Evolutionary conservation across 2,329 filamentous ascomycete species (phyloP).

Genomic region (Pseudocercospora vitis): DNA sequence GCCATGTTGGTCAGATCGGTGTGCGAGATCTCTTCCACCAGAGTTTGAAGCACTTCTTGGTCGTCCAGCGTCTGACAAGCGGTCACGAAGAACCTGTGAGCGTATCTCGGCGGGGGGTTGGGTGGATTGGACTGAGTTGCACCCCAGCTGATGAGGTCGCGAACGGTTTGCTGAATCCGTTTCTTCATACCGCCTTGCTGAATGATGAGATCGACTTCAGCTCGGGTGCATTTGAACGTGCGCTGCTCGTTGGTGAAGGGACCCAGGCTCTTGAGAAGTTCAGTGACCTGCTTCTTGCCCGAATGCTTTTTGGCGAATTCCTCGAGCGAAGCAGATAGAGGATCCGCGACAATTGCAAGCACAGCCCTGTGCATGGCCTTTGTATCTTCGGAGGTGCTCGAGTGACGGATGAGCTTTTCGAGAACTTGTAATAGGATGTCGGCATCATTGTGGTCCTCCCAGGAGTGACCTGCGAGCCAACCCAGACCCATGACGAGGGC

Average conservation of each 20-base stretch:
- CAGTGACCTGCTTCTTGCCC: constrained; percentile 65
- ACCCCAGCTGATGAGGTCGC: constrained; percentile 67
- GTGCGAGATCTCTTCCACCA: constrained; percentile 67
- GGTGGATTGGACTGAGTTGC: constrained; percentile 44
- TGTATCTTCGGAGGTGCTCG: constrained; percentile 70
- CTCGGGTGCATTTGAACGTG: constrained; percentile 61
- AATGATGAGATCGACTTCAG: constrained; percentile 49
- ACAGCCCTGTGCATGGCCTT: constrained; percentile 69
- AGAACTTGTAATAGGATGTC: constrained; percentile 70
- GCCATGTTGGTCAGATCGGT: constrained; percentile 60
- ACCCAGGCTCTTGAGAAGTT: constrained; percentile 64
- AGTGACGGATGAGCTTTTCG: constrained; percentile 68
- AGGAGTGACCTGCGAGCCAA: constrained; percentile 70
- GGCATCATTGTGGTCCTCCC: constrained; percentile 63
- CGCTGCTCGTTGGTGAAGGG: constrained; percentile 59
- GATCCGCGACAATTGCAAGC: constrained; percentile 68
- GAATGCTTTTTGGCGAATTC: constrained; percentile 67
- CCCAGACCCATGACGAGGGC: constrained; percentile 71
- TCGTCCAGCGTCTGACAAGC: constrained; percentile 63
- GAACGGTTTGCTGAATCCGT: constrained; percentile 61
- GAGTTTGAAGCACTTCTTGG: constrained; percentile 58
- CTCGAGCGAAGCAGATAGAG: constrained; percentile 66
- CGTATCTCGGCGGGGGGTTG: constrained; percentile 63
- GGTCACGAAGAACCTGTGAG: constrained; percentile 67
- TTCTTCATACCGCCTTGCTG: constrained; percentile 54